phyloP scores from a whole-genome alignment of 768 basidiomycete species.

The Boletus rubescentipes region DNA sequence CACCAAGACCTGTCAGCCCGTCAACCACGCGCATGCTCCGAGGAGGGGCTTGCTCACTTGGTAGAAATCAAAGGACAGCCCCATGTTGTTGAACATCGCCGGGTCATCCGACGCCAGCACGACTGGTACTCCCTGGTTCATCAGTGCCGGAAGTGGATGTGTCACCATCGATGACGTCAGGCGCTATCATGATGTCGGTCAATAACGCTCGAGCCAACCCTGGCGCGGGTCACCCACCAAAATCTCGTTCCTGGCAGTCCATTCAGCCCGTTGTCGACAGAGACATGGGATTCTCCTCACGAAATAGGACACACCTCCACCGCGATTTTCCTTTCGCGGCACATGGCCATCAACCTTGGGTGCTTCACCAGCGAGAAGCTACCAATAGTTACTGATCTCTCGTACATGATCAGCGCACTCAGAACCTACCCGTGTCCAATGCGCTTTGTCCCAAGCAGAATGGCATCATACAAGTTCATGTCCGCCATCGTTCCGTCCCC shows the following conservation, averaged over 20 bases:
- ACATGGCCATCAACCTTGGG: conserved; percentile 44
- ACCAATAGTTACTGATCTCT: neutral
- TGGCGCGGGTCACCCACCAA: too few relatives aligned
- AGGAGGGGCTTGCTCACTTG: conserved; percentile 43
- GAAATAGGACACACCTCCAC: conserved; percentile 52
- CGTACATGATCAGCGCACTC: neutral
- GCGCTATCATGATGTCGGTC: conserved; percentile 47
- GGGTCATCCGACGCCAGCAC: conserved; percentile 74
- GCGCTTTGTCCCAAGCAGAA: conserved; percentile 48
- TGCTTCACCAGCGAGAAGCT: conserved; percentile 49
- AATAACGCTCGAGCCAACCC: conserved; percentile 21
- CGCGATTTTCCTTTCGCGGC: conserved; percentile 39
- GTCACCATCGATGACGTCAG: conserved; percentile 74
- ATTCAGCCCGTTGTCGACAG: neutral
- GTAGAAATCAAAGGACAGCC: conserved; percentile 72
- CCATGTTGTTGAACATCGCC: conserved; percentile 69
- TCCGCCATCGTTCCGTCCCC: conserved; percentile 46
- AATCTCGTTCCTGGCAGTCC: too few relatives aligned
- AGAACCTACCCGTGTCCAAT: conserved; percentile 47
- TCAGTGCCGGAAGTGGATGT: conserved; percentile 64
- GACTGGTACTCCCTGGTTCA: conserved; percentile 71
- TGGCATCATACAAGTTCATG: conserved; percentile 47
- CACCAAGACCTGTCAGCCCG: conserved; percentile 49
- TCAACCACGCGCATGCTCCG: neutral
- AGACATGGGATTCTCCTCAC: conserved; percentile 24